phyloP scores from a whole-genome alignment of 345 rosid genomes.

The Gossypium rotundifolium region DNA sequence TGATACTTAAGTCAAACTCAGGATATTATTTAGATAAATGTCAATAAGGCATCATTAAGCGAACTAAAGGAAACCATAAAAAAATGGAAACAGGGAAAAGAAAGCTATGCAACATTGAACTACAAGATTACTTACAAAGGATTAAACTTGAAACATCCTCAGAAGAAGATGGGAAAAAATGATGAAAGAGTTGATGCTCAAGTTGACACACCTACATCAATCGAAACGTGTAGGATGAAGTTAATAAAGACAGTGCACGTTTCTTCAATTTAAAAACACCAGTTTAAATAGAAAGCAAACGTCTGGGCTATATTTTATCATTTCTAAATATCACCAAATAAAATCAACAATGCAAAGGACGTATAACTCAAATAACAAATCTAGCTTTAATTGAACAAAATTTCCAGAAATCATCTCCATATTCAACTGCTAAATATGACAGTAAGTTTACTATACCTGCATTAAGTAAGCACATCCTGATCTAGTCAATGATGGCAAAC shows the following conservation, averaged over 20 bases:
- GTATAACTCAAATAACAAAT: background rate
- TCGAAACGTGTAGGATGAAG: slow-evolving; percentile 1
- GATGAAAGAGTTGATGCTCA: slow-evolving; percentile 91
- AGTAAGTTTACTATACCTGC: slow-evolving; percentile 49
- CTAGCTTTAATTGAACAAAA: slow-evolving; percentile 7
- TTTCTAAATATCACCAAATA: slow-evolving; percentile 2
- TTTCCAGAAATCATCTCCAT: background rate
- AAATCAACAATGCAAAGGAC: background rate
- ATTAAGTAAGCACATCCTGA: slow-evolving; percentile 93
- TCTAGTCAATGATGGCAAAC: slow-evolving; percentile 89
- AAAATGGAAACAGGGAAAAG: slow-evolving; percentile 4
- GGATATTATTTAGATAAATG: background rate
- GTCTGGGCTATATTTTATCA: background rate
- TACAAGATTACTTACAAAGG: slow-evolving; percentile 64
- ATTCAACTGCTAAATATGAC: background rate
- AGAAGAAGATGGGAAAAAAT: slow-evolving; percentile 87
- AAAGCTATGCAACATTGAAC: background rate
- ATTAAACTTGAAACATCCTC: slow-evolving; percentile 86
- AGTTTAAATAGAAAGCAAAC: background rate
- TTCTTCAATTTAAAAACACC: background rate
- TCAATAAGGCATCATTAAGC: slow-evolving; percentile 7
- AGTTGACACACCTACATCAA: slow-evolving; percentile 83
- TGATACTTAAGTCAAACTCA: background rate
- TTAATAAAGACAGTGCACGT: background rate
- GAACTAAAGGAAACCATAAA: background rate